Evolutionary conservation across 2,329 filamentous ascomycete genomes (phyloP), one percentile per base, ranked within the genome.

Genomic region (Trichoderma lentiforme): DNA sequence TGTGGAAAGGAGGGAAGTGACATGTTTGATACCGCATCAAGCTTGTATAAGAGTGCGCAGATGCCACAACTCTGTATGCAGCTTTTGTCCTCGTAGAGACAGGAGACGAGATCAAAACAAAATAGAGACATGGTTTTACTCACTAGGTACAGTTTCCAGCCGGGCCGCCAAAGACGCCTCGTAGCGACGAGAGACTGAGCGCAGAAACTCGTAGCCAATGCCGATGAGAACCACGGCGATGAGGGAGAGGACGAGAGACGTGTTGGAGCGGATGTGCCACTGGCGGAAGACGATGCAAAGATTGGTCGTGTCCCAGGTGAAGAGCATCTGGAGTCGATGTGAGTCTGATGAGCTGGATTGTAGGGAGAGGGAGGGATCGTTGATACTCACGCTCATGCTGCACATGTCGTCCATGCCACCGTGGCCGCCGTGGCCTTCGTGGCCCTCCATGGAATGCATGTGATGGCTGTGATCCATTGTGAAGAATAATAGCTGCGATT

Each of bases 251-350:
- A 98, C 78, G 72, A 99, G 91, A 39, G 92, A 92, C 67, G 88
- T 78, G 3, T 91, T 90, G 73, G 91, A 90, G 74, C 88, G 90
- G 81, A 99, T 84, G 83, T 93, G 95, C 96, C 96, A 99, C 83
- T 91, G 90, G 77, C 87, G 88, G 86, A 98, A 99, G 82, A 99
- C 89, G 82, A 99, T 97, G 87, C 96, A 99, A 75, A 99, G 93
- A 83, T 98, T 92, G 71, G 87, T 89, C 3, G 95, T 95, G 81
- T 94, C 90, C 95, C 95, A 99, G 73, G 94, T 98, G 86, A 99
- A 99, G 76, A 98, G 90, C 95, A 98, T 98, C 94, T 97, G 76
- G 24, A 28, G n/a, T 47, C 36, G 6, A 26, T 4, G 14, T 28
- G 11, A 69, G 56, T 26, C 26, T 39, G 30, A n/a, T 32, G 56